Percentiles rank a stretch among this genome's conserved stretches.
These are phyloP conservation scores for Didymella sp. DNA, from an alignment of 2,329 filamentous ascomycete species.

Conservation along the genomic window DNA sequence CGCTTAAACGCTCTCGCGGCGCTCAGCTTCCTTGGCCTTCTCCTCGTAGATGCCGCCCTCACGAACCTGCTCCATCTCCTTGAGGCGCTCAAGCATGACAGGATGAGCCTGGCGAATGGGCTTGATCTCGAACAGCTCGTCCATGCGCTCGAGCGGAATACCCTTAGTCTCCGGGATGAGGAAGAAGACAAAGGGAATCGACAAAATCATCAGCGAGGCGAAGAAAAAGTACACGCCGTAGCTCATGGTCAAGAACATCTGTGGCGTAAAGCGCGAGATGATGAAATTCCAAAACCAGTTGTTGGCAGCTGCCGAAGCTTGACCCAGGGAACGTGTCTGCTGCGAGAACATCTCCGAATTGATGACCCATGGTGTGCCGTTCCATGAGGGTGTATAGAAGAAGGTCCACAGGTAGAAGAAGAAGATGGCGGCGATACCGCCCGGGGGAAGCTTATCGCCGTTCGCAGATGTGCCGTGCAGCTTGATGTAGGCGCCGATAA, in stretches of 20 bases:
- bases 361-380: constrained; percentile 77
- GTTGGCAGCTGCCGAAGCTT: constrained; percentile 73
- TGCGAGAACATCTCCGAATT: constrained; percentile 78
- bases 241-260: constrained; percentile 62
- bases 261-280: constrained; percentile 70
- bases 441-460: constrained; percentile 48
- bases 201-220: constrained; percentile 56
- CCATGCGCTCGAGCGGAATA: constrained; percentile 56
- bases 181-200: constrained; percentile 57
- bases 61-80: constrained; percentile 43
- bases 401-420: constrained; percentile 79
- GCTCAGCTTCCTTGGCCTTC: constrained; percentile 18
- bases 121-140: constrained; percentile 55
- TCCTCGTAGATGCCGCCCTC: constrained; percentile 19
- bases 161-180: constrained; percentile 54
- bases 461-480: constrained; percentile 52
- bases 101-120: constrained; percentile 51
- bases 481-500: constrained; percentile 68
- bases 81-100: constrained; percentile 49
- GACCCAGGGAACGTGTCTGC: constrained; percentile 69
- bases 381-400: constrained; percentile 74
- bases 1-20: constrained; percentile 15
- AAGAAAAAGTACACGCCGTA: constrained; percentile 57
- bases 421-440: constrained; percentile 68
- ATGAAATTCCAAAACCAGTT: constrained; percentile 78